These are phyloP conservation scores for Leccinum fallax DNA, from an alignment of 1,284 basidiomycete genomes.

Conservation along the genomic window DNA sequence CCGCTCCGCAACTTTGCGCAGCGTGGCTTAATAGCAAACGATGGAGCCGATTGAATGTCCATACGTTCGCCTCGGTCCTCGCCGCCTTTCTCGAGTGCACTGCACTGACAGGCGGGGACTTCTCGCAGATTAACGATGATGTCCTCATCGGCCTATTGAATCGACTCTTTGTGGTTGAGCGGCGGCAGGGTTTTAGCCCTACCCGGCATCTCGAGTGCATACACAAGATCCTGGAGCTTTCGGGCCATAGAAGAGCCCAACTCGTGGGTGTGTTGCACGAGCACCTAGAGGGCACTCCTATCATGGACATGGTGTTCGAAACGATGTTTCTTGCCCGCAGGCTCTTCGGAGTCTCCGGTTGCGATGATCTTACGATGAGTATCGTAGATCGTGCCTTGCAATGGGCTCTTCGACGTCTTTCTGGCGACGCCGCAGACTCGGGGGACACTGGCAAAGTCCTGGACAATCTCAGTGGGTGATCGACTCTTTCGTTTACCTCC, in stretches of 20 bases:
- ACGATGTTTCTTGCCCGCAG: slow-evolving; percentile 34
- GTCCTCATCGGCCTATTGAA: slow-evolving; percentile 19
- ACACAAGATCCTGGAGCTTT: slow-evolving; percentile 21
- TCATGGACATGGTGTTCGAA: slow-evolving; percentile 27
- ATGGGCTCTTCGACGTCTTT: slow-evolving; percentile 50
- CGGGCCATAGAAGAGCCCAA: slow-evolving; percentile 7
- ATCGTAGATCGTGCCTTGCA: slow-evolving; percentile 50
- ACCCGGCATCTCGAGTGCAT: slow-evolving; percentile 21
- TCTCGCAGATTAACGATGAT: slow-evolving; percentile 22
- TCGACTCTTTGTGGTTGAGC: slow-evolving; percentile 15
- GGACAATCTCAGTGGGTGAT: slow-evolving; percentile 43
- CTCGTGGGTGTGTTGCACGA: slow-evolving; percentile 21
- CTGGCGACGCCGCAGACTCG: slow-evolving; percentile 29
- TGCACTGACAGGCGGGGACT: slow-evolving; percentile 9
- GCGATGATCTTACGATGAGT: slow-evolving; percentile 31
- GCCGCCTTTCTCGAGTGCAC: slow-evolving; percentile 31
- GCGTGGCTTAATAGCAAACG: slow-evolving; percentile 36
- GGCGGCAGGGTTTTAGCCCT: neutral
- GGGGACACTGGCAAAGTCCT: slow-evolving; percentile 27
- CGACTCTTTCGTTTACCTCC: neutral
- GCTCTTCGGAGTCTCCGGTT: slow-evolving; percentile 21
- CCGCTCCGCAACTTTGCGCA: slow-evolving; percentile 19
- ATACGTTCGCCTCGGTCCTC: slow-evolving; percentile 16
- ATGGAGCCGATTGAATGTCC: slow-evolving; percentile 15
- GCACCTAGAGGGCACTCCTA: slow-evolving; percentile 17